Evolutionary conservation across 352 stramenopile genomes (phyloP).

Genomic region (Phytophthora gonapodyides): DNA sequence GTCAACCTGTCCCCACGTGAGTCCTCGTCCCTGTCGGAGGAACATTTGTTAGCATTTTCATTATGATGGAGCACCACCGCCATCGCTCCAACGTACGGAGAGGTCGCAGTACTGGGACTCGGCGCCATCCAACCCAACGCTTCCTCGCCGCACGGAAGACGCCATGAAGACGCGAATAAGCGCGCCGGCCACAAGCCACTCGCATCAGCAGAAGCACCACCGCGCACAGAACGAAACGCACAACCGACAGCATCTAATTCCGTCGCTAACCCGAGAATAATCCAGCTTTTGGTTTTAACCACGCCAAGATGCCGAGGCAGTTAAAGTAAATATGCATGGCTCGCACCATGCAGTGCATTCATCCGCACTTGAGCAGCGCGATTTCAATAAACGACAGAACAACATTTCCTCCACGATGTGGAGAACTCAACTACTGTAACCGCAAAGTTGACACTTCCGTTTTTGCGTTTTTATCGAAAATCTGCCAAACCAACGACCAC

Average conservation of each 20-base stretch:
- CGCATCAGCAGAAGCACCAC: background rate
- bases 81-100: slow-evolving; percentile 41
- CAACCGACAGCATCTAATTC: slow-evolving; percentile 20
- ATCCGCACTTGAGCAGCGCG: too few species aligned
- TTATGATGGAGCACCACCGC: background rate
- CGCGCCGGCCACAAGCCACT: background rate
- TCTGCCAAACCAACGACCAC: too few species aligned
- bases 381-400: too few species aligned
- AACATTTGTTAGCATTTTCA: slow-evolving; percentile 9
- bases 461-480: too few species aligned
- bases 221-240: slow-evolving; percentile 13
- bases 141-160: slow-evolving; percentile 37
- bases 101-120: slow-evolving; percentile 70
- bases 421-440: too few species aligned
- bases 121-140: slow-evolving; percentile 57
- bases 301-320: too few species aligned
- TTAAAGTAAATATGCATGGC: too few species aligned
- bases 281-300: too few species aligned
- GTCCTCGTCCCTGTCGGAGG: slow-evolving; percentile 45
- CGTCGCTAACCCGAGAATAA: background rate
- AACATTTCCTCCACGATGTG: too few species aligned
- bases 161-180: slow-evolving; percentile 23
- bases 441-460: too few species aligned
- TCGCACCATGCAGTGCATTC: too few species aligned
- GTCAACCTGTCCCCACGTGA: slow-evolving; percentile 61